Percentiles rank a stretch among this genome's conserved stretches.
Evolutionary conservation across 2,329 filamentous ascomycete genomes (phyloP).

Genomic region (Fusarium scirpi): DNA sequence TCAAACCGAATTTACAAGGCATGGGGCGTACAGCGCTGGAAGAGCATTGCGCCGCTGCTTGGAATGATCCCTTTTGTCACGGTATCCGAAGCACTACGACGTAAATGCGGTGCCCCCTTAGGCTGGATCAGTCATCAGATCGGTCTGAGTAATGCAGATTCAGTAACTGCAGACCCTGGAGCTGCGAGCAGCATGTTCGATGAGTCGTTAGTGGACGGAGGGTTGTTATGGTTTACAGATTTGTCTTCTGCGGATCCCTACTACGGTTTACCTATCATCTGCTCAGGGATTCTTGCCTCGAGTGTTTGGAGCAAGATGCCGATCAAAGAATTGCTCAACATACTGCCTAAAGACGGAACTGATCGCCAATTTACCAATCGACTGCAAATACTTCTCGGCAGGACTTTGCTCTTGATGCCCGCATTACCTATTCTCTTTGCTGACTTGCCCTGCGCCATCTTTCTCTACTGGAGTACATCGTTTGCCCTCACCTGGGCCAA

Average conservation of each 20-base stretch:
- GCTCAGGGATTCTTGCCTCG: constrained; percentile 47
- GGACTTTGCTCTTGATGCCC: constrained; percentile 51
- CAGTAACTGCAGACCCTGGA: constrained; percentile 41
- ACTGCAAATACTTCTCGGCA: constrained; percentile 46
- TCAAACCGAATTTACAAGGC: constrained; percentile 51
- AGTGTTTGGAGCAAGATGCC: constrained; percentile 49
- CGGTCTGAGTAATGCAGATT: constrained; percentile 44
- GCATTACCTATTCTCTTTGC: constrained; percentile 51
- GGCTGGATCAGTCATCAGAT: constrained; percentile 50
- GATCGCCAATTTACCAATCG: constrained; percentile 36
- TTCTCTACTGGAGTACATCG: constrained; percentile 56
- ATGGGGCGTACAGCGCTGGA: constrained; percentile 62
- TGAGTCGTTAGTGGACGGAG: constrained; percentile 60
- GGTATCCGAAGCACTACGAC: constrained; percentile 63
- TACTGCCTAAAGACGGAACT: constrained; percentile 27
- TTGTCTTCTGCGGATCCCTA: constrained; percentile 65
- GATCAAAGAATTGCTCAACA: constrained; percentile 45
- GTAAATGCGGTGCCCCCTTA: constrained; percentile 55
- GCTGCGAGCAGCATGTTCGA: constrained; percentile 49
- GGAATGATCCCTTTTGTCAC: constrained; percentile 63
- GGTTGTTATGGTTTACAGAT: constrained; percentile 68
- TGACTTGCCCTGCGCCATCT: constrained; percentile 55
- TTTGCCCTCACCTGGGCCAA: constrained; percentile 54
- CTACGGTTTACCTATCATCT: constrained; percentile 59
- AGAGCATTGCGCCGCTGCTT: constrained; percentile 54